phyloP scores from a whole-genome alignment of 257 asterid species.

The Anisodus acutangulus region DNA sequence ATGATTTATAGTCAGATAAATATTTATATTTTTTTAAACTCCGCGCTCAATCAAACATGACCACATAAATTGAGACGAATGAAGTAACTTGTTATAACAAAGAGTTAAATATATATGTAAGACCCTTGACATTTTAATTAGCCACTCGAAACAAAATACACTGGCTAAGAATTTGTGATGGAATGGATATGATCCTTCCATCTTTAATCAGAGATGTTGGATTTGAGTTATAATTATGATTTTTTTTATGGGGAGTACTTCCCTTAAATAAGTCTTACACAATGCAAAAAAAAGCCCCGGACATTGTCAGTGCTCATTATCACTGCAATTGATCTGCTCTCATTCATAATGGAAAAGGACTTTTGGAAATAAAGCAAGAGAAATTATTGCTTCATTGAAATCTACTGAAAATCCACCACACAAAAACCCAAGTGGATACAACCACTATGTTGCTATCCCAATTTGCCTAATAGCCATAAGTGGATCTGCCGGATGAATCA shows the following conservation, averaged over 20 bases:
- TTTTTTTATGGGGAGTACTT: too few relatives aligned
- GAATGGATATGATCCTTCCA: background rate
- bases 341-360: background rate
- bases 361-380: constrained; percentile 5
- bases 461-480: background rate
- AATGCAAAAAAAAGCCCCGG: background rate
- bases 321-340: background rate
- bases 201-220: background rate
- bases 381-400: constrained; percentile 13
- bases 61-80: background rate
- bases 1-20: too few relatives aligned
- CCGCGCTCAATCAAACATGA: background rate
- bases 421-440: constrained; percentile 1
- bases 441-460: background rate
- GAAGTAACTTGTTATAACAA: background rate
- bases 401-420: constrained; percentile 10
- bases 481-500: constrained; percentile 16
- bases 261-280: background rate
- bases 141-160: background rate
- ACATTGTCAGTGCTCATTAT: background rate
- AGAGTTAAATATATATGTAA: background rate
- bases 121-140: background rate
- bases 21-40: background rate
- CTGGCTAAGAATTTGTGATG: background rate
- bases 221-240: background rate